Conservation (phyloP, 2,329 filamentous ascomycete genomes). For the Magnaporthiopsis rhizophila region DNA sequence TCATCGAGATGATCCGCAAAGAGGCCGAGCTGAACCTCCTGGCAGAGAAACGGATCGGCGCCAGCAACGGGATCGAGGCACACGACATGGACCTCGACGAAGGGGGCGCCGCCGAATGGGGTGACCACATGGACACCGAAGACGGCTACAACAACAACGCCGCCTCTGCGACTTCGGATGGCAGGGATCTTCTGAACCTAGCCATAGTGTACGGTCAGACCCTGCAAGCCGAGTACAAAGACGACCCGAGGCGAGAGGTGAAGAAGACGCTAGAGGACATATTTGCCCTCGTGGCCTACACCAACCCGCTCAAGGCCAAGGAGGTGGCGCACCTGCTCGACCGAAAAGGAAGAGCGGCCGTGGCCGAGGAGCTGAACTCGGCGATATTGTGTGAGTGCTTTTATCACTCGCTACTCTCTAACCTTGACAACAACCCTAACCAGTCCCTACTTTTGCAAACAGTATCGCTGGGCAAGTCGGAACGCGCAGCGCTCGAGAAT, state of each 20-base stretch:
- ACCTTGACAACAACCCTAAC: conserved; percentile 12
- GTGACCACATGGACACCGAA: conserved; percentile 47
- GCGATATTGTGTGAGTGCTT: conserved; percentile 71
- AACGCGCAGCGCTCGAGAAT: conserved; percentile 75
- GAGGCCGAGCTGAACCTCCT: conserved; percentile 56
- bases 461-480: conserved; percentile 89
- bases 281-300: conserved; percentile 81
- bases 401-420: background rate
- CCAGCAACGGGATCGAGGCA: conserved; percentile 16
- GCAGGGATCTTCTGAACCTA: conserved; percentile 49
- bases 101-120: conserved; percentile 1
- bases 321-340: conserved; percentile 74
- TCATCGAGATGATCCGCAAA: conserved; percentile 85
- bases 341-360: conserved; percentile 60
- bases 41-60: conserved; percentile 27
- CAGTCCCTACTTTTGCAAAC: background rate
- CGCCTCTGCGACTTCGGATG: conserved; percentile 11
- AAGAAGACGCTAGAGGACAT: conserved; percentile 72
- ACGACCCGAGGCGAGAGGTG: conserved; percentile 62
- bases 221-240: conserved; percentile 68
- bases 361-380: conserved; percentile 90
- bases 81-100: conserved; percentile 48
- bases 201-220: conserved; percentile 74
- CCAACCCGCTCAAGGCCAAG: conserved; percentile 66
- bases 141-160: conserved; percentile 29